Base-by-base conservation (phyloP, 768 basidiomycete genomes). In the Lepiota brunneoincarnata region DNA sequence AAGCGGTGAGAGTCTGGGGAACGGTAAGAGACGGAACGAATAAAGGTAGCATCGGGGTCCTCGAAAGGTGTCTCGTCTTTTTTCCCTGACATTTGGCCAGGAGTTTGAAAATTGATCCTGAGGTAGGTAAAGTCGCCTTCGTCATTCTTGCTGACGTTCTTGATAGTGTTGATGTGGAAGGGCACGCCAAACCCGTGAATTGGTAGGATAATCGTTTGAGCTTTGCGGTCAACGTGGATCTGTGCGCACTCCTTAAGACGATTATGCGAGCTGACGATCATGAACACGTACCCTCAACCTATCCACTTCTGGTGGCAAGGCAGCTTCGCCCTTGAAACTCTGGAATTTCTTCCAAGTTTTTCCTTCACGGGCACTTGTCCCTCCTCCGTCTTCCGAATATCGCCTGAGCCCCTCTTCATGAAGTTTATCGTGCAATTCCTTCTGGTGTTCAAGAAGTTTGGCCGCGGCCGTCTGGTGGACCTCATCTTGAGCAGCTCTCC, bases 11-110 rank as follows among this genome's bases (percentile, higher is more conserved):
- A 82, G 60, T 99, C 96, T 6, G 86, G 79, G 10, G 93, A 94
- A 31, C 96, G 90, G 70, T 95, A 98, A 0, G 93, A 91, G 43
- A 96, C 83, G 1, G 94, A 97, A 54, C 96, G 92, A 62, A 99
- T 86, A 63, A 98, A 99, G 5, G 93, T 97, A 2, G 95, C 85
- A 57, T 95, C 92, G 4, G 95, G 92, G 66, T 98, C 92, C 70
- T 98, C 97, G 62, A 98, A 96, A 0, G 94, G 94, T 89, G 93
- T 98, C 59, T 98, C 97, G 67, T 99, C 97, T 72, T 99, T 98
- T 76, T 96, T 98, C 23, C 97, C 96, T 0, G 93, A 89, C 21
- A 98, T 83, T 64, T 98, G 94, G 45, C 97, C 97, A 10, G 97
- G 97, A 0, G 96, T 97, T 69, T 98, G 94, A 75, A 98, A 98